Evolutionary conservation across 75 land plant genomes (phyloP), one percentile per base, ranked within the genome.

Genomic region (Sequoiadendron giganteum): DNA sequence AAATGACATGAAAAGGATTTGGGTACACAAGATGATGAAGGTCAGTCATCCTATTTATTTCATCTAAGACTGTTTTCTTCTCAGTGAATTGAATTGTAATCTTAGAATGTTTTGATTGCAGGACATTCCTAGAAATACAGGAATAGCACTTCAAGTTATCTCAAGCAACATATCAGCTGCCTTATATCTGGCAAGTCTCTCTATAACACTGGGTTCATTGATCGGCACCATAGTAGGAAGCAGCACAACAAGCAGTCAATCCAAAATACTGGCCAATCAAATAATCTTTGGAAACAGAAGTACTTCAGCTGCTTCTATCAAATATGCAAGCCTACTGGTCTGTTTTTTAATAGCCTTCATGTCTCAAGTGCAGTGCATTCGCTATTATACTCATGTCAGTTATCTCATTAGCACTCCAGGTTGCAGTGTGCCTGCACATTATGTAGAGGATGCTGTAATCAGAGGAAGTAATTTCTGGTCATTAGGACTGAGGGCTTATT

Each of bases 291-390:
- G 92, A 28, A 84, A 85, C 8, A 32, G 25, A 3, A 88, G 42
- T 86, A 0, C 38, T 1, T 58, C 45, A 10, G 36, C 88, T 5
- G 52, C 73, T 18, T 36, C 87, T 8, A 9, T 90, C 42, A 90
- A 96, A 86, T 93, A 90, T 88, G 90, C 94, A 38, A 36, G 92
- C 56, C 90, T 96, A 6, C 85, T 95, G 87, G 48, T 95, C 18
- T 96, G 97, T 88, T 96, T 94, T 86, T 90, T 96, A 36, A 86
- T 90, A 36, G 95, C 97, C 39, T 96, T 96, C 84, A 90, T 96
- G 80, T 93, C 90, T 87, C 89, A 93, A 86, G 94, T 96, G 85
- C 97, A 96, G 89, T 87, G 93, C 42, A 94, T 95, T 14, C 86
- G 97, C 55, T 95, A 96, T 90, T 94, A 90, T 54, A 95, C 93